A percentile compares a stretch with the other conserved stretches of the same genome.
Conservation (phyloP, 495 filamentous ascomycete genomes). For the Hyaloscypha finlandica region DNA sequence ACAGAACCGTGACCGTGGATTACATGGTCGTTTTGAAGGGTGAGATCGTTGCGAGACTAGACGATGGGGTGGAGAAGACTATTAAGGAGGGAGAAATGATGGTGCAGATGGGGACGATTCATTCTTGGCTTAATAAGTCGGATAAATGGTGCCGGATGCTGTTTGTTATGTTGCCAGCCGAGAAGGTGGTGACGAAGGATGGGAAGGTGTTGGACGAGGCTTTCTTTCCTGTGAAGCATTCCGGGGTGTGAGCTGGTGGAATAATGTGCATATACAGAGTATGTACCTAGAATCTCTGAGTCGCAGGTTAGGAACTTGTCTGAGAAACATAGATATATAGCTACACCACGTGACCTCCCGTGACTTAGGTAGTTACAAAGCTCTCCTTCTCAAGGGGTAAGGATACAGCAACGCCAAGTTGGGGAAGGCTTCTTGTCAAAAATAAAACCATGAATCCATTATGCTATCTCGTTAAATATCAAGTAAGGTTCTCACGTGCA, state of each 20-base stretch:
- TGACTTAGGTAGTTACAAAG: too few relatives aligned
- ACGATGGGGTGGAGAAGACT: conserved; percentile 36
- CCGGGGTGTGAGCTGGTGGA: neutral
- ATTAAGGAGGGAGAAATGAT: conserved; percentile 37
- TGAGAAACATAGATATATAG: too few relatives aligned
- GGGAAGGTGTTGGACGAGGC: conserved; percentile 34
- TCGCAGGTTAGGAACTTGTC: too few relatives aligned
- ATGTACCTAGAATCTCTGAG: too few relatives aligned
- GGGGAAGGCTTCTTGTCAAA: neutral
- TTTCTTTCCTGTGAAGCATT: conserved; percentile 6
- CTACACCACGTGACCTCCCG: too few relatives aligned
- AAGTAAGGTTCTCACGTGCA: neutral
- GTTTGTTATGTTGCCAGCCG: conserved; percentile 34
- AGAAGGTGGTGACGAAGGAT: conserved; percentile 32
- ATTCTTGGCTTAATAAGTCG: conserved; percentile 36
- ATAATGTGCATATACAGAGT: neutral
- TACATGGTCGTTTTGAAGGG: conserved; percentile 38
- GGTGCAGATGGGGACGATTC: conserved; percentile 37
- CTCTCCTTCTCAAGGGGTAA: too few relatives aligned
- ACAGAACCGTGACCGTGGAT: conserved; percentile 39
- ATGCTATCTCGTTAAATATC: neutral
- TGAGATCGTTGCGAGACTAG: conserved; percentile 37
- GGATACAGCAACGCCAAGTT: too few relatives aligned
- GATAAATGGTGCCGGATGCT: conserved; percentile 34
- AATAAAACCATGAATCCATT: neutral